Evolutionary conservation across 2,329 filamentous ascomycete genomes (phyloP).

Genomic region (Paecilomyces niveus): DNA sequence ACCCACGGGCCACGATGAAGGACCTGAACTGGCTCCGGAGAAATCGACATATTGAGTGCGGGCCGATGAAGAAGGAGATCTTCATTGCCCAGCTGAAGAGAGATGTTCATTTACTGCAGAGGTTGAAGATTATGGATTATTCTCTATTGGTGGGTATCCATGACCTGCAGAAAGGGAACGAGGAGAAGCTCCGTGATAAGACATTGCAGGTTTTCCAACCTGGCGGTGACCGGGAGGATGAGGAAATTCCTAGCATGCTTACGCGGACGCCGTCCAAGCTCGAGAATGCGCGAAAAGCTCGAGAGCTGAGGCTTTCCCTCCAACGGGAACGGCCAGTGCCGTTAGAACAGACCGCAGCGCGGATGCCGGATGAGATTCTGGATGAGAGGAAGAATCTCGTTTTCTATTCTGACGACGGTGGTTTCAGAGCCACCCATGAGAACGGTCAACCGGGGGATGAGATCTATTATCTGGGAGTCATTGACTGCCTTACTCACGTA

Average conservation of each 20-base stretch:
- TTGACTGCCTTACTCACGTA: conserved; percentile 95
- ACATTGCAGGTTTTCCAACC: conserved; percentile 92
- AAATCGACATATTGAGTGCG: conserved; percentile 78
- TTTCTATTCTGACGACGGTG: conserved; percentile 92
- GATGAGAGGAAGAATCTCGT: conserved; percentile 69
- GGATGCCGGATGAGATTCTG: conserved; percentile 85
- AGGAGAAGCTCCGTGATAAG: conserved; percentile 85
- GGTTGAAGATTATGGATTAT: conserved; percentile 96
- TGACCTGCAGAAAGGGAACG: conserved; percentile 81
- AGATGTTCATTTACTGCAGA: conserved; percentile 81
- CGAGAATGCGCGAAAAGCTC: conserved; percentile 83
- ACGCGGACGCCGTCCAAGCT: conserved; percentile 88
- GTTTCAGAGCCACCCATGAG: conserved; percentile 87
- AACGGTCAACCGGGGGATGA: conserved; percentile 77
- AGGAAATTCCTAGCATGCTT: conserved; percentile 57
- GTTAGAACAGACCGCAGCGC: conserved; percentile 71
- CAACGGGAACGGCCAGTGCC: conserved; percentile 90
- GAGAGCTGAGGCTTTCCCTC: conserved; percentile 85
- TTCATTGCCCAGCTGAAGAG: conserved; percentile 84
- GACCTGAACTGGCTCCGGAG: conserved; percentile 93
- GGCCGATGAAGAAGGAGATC: conserved; percentile 75
- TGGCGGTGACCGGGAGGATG: conserved; percentile 62
- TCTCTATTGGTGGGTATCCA: conserved; percentile 92
- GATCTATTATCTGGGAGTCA: conserved; percentile 96
- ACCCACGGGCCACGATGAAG: conserved; percentile 88